These are phyloP conservation scores for Tephrocybe sp. DNA, from an alignment of 768 basidiomycete species.

Conservation along the genomic window DNA sequence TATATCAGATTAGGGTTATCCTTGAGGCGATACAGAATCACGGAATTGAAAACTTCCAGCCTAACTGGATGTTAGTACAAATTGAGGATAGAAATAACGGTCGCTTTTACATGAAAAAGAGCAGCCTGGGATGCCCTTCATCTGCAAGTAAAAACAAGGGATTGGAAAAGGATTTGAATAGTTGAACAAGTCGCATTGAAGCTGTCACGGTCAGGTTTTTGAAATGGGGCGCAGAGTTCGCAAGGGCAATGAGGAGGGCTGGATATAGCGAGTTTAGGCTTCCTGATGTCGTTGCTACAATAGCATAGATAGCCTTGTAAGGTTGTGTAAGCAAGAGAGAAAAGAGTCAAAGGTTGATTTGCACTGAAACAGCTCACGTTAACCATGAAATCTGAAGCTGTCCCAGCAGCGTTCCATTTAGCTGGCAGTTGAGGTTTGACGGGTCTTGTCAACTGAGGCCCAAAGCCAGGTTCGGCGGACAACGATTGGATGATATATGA, in stretches of 20 bases:
- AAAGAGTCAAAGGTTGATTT: not conserved
- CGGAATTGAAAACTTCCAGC: constrained; percentile 88
- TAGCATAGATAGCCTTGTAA: constrained; percentile 77
- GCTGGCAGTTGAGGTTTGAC: constrained; percentile 65
- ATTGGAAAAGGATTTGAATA: constrained; percentile 89
- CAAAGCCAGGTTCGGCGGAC: constrained; percentile 82
- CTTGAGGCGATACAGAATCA: constrained; percentile 73
- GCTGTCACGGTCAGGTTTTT: constrained; percentile 78
- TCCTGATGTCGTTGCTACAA: constrained; percentile 87
- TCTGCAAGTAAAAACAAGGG: constrained; percentile 88
- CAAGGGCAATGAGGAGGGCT: constrained; percentile 84
- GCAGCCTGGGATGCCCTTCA: constrained; percentile 89
- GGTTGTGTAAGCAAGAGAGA: not conserved
- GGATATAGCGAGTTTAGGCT: constrained; percentile 83
- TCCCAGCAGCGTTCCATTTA: constrained; percentile 74
- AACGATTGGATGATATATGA: constrained; percentile 92
- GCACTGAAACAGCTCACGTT: constrained; percentile 48
- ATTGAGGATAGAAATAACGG: not conserved
- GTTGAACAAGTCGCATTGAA: constrained; percentile 80
- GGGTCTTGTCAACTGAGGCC: constrained; percentile 60
- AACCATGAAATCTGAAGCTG: constrained; percentile 83
- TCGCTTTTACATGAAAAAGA: constrained; percentile 79
- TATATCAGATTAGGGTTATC: constrained; percentile 90
- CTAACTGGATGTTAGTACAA: constrained; percentile 30
- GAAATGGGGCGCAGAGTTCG: constrained; percentile 87